Evolutionary conservation across 257 asterid genomes (phyloP), one percentile per base, ranked within the genome.

Genomic region (Cordia subcordata): DNA sequence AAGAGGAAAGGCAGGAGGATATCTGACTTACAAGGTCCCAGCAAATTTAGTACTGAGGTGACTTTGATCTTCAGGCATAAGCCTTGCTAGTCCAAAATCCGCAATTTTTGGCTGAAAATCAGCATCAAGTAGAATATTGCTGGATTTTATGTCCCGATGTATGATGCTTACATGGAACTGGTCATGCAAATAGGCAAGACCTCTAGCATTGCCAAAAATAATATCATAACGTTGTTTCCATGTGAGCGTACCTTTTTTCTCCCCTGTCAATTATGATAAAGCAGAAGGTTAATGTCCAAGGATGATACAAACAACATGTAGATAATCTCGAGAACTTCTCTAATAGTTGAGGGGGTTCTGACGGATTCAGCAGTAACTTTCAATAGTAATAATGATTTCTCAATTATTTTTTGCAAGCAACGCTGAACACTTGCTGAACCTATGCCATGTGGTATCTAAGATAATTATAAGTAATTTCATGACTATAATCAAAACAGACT

Each of bases 41-140:
- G 97, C 96, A 78, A 90, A 90, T 74, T 74, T 87, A 42, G 96
- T 90, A 78, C 93, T 90, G 58, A 90, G 75, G 64, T 90, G 96
- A 44, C 81, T 82, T 78, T 71, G 81, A 65, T 84, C 80, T 73
- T 77, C 92, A 0, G 97, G 97, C 12, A 86, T 61, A 62, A 86
- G 92, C 73, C 86, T 84, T 11, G 81, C 96, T 73, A 90, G 42
- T 4, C 97, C 97, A 35, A 90, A 90, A 75, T 90, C 96, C 39
- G 88, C 91, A 50, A 90, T 81, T 21, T 86, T 86, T 40, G 90
- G 80, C 55, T 76, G 86, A 44, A 84, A 90, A 0, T 81, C 86
- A 13, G 79, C 58, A 59, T 90, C 94, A 16, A 90, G 51, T 14
- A 90, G 71, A 51, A 88, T 82, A 54, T 85, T 88, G 63, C 95